phyloP scores from a whole-genome alignment of 2,329 filamentous ascomycete genomes.

The Diplodia mutila region DNA sequence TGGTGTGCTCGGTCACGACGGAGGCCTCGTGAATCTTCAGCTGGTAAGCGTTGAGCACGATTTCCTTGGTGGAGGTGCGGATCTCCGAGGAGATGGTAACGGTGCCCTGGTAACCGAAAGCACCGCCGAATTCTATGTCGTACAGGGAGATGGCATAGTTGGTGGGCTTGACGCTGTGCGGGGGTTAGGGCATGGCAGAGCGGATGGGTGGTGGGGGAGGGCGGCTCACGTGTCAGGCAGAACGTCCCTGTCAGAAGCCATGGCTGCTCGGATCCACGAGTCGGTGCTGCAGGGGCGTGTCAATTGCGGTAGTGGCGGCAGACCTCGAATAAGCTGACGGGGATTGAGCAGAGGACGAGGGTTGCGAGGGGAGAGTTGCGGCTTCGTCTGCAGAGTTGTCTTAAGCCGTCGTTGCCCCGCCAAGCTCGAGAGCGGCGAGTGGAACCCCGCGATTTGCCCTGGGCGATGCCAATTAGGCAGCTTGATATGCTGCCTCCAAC shows the following conservation, averaged over 20 bases:
- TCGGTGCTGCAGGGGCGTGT: slow-evolving; percentile 20
- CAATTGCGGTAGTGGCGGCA: background rate
- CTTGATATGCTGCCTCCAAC: slow-evolving; percentile 12
- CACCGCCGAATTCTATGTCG: slow-evolving; percentile 71
- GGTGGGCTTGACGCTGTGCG: slow-evolving; percentile 70
- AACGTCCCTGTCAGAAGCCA: slow-evolving; percentile 53
- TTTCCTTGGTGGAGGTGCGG: slow-evolving; percentile 70
- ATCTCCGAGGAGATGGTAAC: slow-evolving; percentile 81
- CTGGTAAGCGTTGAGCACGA: slow-evolving; percentile 84
- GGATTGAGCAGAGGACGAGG: background rate
- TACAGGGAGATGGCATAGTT: slow-evolving; percentile 85
- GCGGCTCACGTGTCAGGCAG: slow-evolving; percentile 49
- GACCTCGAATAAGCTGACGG: slow-evolving; percentile 4
- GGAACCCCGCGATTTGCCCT: slow-evolving; percentile 24
- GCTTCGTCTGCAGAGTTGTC: background rate
- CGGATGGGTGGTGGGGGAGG: background rate
- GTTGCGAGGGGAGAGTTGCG: background rate
- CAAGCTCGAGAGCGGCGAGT: slow-evolving; percentile 12
- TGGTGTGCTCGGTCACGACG: slow-evolving; percentile 61
- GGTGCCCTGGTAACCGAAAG: slow-evolving; percentile 82
- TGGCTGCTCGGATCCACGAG: slow-evolving; percentile 30
- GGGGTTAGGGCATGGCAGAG: slow-evolving; percentile 29
- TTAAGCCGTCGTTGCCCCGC: slow-evolving; percentile 22
- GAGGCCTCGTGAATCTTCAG: slow-evolving; percentile 74
- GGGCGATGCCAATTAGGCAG: slow-evolving; percentile 12